These are phyloP conservation scores for Copromyces sp. DNA, from an alignment of 495 filamentous ascomycete species.

Conservation along the genomic window DNA sequence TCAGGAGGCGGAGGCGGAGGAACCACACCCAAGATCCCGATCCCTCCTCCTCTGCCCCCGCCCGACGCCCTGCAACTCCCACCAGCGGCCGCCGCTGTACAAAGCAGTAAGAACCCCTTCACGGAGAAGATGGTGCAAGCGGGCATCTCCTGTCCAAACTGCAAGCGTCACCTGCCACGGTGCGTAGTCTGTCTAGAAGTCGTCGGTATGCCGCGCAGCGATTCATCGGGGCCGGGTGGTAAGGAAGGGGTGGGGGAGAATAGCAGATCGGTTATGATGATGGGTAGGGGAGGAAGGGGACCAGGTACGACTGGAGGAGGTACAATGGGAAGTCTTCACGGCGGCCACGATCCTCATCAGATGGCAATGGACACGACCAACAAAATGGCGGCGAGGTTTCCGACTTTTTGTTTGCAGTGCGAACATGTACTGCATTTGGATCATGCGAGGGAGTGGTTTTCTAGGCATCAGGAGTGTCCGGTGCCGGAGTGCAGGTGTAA, in stretches of 20 bases:
- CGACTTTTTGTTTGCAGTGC: conserved; percentile 80
- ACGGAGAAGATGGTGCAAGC: conserved; percentile 36
- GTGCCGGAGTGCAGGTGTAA: conserved; percentile 82
- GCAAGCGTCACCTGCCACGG: conserved; percentile 77
- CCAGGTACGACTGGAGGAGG: conserved; percentile 27
- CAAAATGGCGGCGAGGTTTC: conserved; percentile 38
- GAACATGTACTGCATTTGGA: conserved; percentile 84
- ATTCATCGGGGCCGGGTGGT: neutral
- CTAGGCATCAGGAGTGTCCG: conserved; percentile 67
- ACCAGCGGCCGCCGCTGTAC: neutral
- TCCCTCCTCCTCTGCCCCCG: conserved; percentile 2
- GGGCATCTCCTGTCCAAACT: conserved; percentile 66
- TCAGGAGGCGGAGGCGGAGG: neutral
- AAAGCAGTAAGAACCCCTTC: conserved; percentile 26
- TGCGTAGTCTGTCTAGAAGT: conserved; percentile 82
- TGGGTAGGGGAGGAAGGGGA: neutral
- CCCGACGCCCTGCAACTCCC: conserved; percentile 3
- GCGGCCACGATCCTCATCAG: conserved; percentile 41
- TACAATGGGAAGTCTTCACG: conserved; percentile 39
- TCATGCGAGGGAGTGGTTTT: conserved; percentile 85
- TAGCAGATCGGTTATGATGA: neutral
- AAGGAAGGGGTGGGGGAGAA: neutral
- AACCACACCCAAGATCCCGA: conserved; percentile 6
- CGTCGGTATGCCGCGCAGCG: conserved; percentile 62
- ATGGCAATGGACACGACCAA: conserved; percentile 41